Percentiles rank a stretch among this genome's conserved stretches.
Evolutionary conservation across 805 yeast genomes (phyloP).

Genomic region (Metschnikowia reukaufii): DNA sequence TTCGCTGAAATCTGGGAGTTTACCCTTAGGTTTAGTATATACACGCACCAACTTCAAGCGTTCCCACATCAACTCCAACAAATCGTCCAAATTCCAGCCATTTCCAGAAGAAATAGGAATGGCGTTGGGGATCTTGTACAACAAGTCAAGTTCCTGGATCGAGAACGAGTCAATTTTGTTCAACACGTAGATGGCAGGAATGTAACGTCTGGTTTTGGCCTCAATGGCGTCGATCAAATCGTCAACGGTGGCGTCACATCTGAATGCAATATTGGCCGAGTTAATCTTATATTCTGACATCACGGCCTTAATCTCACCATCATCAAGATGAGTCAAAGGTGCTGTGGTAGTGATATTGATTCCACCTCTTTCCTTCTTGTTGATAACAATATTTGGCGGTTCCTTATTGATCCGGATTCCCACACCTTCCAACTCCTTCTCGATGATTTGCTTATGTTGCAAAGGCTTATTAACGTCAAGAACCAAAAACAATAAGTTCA

Average conservation of each 20-base stretch:
- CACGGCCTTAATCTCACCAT: conserved; percentile 93
- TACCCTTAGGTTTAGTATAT: conserved; percentile 96
- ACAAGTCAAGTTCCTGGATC: conserved; percentile 84
- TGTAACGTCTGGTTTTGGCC: conserved; percentile 84
- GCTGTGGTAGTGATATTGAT: conserved; percentile 90
- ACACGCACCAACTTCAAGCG: conserved; percentile 88
- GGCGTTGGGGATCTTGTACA: conserved; percentile 93
- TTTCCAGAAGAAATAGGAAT: conserved; percentile 95
- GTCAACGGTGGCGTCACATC: conserved; percentile 98
- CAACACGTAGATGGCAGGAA: conserved; percentile 92
- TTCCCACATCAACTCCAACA: conserved; percentile 94
- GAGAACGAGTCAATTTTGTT: conserved; percentile 96
- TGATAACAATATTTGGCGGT: conserved; percentile 90
- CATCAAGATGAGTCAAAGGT: conserved; percentile 85
- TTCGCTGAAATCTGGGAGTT: conserved; percentile 87
- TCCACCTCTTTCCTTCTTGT: conserved; percentile 96
- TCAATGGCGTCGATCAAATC: conserved; percentile 94
- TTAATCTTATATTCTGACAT: conserved; percentile 93
- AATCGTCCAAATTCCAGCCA: conserved; percentile 96
- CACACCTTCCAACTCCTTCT: conserved; percentile 93
- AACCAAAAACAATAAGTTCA: conserved; percentile 88
- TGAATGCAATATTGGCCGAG: conserved; percentile 92
- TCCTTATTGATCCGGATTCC: conserved; percentile 91
- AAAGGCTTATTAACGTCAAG: conserved; percentile 95
- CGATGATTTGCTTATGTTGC: conserved; percentile 91